A percentile compares a stretch with the other conserved stretches of the same genome.
phyloP scores from a whole-genome alignment of 495 filamentous ascomycete species.

The Bombardia bombarda region DNA sequence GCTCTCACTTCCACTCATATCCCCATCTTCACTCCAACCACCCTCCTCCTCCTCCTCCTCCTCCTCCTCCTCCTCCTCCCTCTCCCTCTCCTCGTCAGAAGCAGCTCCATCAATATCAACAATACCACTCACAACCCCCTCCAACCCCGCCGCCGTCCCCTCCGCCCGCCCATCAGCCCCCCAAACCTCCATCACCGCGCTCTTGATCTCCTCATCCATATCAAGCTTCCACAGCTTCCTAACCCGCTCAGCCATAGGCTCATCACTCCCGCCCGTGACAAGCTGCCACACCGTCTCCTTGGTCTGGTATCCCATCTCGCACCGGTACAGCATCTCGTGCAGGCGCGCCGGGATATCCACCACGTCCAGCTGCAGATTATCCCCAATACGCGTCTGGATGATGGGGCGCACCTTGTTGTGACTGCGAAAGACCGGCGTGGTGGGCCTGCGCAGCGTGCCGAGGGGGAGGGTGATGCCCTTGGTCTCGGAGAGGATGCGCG shows the following conservation, averaged over 20 bases:
- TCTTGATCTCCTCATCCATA: constrained; percentile 25
- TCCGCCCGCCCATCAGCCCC: constrained; percentile 26
- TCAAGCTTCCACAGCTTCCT: constrained; percentile 24
- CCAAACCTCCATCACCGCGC: constrained; percentile 37
- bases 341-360: constrained; percentile 20
- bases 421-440: too few species aligned
- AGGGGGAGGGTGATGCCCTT: too few species aligned
- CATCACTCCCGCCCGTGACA: constrained; percentile 13
- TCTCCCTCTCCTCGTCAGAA: too few species aligned
- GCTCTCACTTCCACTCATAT: too few species aligned
- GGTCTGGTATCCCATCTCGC: constrained; percentile 32
- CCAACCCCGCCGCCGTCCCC: constrained; percentile 9
- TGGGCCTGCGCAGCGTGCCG: too few species aligned
- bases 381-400: constrained; percentile 25
- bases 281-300: constrained; percentile 35
- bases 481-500: too few species aligned
- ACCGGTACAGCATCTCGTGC: constrained; percentile 28
- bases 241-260: constrained; percentile 18
- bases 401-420: constrained; percentile 8
- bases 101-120: too few species aligned
- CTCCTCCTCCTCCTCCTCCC: too few species aligned
- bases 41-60: too few species aligned
- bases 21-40: too few species aligned
- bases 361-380: constrained; percentile 25
- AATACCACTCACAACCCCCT: constrained; percentile 12